phyloP scores from a whole-genome alignment of 169 alveolate species.

The Eimeria zaria region DNA sequence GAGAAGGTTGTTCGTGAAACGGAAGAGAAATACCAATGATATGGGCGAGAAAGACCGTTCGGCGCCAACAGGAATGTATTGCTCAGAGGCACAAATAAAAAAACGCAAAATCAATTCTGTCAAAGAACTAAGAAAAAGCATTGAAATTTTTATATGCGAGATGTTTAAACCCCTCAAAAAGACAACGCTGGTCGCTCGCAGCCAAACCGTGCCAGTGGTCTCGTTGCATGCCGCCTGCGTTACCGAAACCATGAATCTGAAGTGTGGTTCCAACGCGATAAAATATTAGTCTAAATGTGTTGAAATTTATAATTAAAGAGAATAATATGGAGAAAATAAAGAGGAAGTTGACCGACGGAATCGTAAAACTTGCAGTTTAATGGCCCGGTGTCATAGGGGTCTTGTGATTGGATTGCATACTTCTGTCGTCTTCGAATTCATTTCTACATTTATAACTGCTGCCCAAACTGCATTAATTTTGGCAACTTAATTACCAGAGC shows the following conservation, averaged over 20 bases:
- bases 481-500: background rate
- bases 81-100: background rate
- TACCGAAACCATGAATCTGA: background rate
- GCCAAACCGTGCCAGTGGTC: constrained; percentile 20
- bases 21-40: background rate
- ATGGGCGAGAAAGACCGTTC: background rate
- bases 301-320: background rate
- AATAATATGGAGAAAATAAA: background rate
- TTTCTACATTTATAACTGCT: background rate
- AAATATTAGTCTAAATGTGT: background rate
- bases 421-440: background rate
- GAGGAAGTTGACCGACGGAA: background rate
- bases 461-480: background rate
- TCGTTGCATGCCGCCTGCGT: background rate
- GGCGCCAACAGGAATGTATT: background rate
- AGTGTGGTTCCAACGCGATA: background rate
- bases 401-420: background rate
- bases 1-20: background rate
- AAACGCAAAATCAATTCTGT: background rate
- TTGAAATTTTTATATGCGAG: background rate
- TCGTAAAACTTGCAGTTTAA: background rate
- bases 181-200: background rate
- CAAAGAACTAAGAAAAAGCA: background rate
- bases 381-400: background rate
- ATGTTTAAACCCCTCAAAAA: background rate